A percentile compares a stretch with the other conserved stretches of the same genome.
These are phyloP conservation scores for Purshia tridentata DNA, from an alignment of 306 rosid species.

Conservation along the genomic window DNA sequence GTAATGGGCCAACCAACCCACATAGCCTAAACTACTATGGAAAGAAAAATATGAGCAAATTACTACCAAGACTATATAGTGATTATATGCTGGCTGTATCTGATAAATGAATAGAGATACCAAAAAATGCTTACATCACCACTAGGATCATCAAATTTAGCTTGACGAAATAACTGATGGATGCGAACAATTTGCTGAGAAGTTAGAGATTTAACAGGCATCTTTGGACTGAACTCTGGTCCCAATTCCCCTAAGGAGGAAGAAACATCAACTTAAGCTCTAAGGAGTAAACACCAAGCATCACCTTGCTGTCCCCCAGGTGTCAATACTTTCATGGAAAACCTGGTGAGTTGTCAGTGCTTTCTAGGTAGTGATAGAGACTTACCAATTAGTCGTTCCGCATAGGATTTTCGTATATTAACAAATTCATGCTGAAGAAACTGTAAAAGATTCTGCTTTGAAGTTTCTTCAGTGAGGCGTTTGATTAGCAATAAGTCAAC, in stretches of 20 bases:
- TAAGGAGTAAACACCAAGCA: background rate
- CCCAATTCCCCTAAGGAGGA: conserved; percentile 83
- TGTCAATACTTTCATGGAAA: background rate
- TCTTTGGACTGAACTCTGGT: conserved; percentile 70
- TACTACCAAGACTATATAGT: conserved; percentile 12
- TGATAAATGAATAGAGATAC: background rate
- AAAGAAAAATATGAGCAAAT: conserved; percentile 3
- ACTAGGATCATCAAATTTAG: conserved; percentile 95
- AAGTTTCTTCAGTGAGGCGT: conserved; percentile 80
- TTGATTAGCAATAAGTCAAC: conserved; percentile 87
- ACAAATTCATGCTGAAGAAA: conserved; percentile 95
- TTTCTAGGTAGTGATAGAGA: conserved; percentile 1
- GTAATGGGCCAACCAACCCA: conserved; percentile 30
- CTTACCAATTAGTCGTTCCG: conserved; percentile 88
- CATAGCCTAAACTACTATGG: conserved; percentile 4
- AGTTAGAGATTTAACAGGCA: conserved; percentile 73
- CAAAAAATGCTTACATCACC: conserved; percentile 52
- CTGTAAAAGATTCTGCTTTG: conserved; percentile 81
- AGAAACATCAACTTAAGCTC: conserved; percentile 3
- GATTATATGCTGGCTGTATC: background rate
- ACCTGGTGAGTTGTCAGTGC: background rate
- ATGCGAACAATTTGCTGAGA: conserved; percentile 92
- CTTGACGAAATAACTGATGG: conserved; percentile 95
- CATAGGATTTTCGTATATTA: conserved; percentile 77
- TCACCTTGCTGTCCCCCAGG: no score